A percentile compares a stretch with the other conserved stretches of the same genome.
phyloP scores from a whole-genome alignment of 768 basidiomycete species.

The Lentinula boryana region DNA sequence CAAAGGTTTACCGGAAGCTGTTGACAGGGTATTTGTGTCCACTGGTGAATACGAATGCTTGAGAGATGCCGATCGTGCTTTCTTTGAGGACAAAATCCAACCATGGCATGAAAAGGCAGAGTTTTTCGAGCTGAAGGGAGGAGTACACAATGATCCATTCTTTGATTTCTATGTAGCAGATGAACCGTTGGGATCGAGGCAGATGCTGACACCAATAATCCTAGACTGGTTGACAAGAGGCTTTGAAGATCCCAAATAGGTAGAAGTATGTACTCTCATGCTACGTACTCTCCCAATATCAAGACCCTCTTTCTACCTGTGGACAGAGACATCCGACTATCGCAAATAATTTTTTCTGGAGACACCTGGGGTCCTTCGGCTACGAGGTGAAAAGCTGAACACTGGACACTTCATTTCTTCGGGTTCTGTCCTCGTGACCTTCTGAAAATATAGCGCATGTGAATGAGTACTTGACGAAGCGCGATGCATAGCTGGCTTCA shows the following conservation, averaged over 20 bases:
- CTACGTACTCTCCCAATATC: too few species aligned
- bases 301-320: too few species aligned
- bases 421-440: too few species aligned
- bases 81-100: constrained; percentile 18
- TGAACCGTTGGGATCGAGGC: neutral
- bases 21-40: constrained; percentile 28
- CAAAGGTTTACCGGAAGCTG: constrained; percentile 21
- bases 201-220: neutral
- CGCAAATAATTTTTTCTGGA: too few species aligned
- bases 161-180: constrained; percentile 15
- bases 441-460: too few species aligned
- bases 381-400: too few species aligned
- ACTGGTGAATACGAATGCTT: constrained; percentile 28
- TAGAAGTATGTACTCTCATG: too few species aligned
- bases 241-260: neutral
- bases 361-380: too few species aligned
- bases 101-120: constrained; percentile 12
- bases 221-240: neutral
- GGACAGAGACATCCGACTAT: too few species aligned
- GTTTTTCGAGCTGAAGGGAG: constrained; percentile 24
- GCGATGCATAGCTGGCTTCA: too few species aligned
- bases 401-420: too few species aligned
- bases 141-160: constrained; percentile 31
- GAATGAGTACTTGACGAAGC: too few species aligned
- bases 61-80: constrained; percentile 23